Evolutionary conservation across 2,329 filamentous ascomycete genomes (phyloP).

Genomic region (Hypoxylon sp.): DNA sequence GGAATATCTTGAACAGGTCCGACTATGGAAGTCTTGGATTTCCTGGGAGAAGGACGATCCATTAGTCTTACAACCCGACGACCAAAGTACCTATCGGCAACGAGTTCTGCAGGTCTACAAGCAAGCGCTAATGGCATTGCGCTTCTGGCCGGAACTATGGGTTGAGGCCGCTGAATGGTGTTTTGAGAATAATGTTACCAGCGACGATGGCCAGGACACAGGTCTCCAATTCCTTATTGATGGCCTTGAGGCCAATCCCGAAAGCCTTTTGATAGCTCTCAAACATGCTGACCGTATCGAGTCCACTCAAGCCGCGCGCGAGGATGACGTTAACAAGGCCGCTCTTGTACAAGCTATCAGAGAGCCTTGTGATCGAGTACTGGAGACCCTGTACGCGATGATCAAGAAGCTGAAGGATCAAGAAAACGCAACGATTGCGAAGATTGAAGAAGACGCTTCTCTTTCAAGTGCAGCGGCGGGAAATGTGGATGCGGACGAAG

Average conservation of each 20-base stretch:
- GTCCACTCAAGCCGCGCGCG: conserved; percentile 80
- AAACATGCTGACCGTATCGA: conserved; percentile 92
- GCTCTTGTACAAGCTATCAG: conserved; percentile 84
- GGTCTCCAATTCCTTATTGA: conserved; percentile 85
- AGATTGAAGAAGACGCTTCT: conserved; percentile 67
- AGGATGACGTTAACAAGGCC: conserved; percentile 80
- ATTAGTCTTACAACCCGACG: conserved; percentile 86
- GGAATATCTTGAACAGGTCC: conserved; percentile 86
- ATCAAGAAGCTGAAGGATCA: conserved; percentile 79
- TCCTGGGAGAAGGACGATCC: conserved; percentile 96
- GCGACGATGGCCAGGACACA: conserved; percentile 69
- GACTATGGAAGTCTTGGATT: conserved; percentile 94
- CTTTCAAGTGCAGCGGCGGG: conserved; percentile 47
- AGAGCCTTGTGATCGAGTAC: conserved; percentile 84
- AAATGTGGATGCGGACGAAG: conserved; percentile 57
- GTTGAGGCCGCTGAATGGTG: conserved; percentile 95
- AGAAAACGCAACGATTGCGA: conserved; percentile 71
- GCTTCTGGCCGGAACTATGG: conserved; percentile 97
- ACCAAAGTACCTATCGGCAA: conserved; percentile 79
- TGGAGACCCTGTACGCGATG: conserved; percentile 90
- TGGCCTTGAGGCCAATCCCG: conserved; percentile 90
- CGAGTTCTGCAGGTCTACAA: conserved; percentile 93
- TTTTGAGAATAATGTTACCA: conserved; percentile 78
- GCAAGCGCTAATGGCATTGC: conserved; percentile 91
- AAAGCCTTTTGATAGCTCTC: conserved; percentile 91